Evolutionary conservation across 176 grass and related monocot species (phyloP).

Genomic region (Olyra latifolia): DNA sequence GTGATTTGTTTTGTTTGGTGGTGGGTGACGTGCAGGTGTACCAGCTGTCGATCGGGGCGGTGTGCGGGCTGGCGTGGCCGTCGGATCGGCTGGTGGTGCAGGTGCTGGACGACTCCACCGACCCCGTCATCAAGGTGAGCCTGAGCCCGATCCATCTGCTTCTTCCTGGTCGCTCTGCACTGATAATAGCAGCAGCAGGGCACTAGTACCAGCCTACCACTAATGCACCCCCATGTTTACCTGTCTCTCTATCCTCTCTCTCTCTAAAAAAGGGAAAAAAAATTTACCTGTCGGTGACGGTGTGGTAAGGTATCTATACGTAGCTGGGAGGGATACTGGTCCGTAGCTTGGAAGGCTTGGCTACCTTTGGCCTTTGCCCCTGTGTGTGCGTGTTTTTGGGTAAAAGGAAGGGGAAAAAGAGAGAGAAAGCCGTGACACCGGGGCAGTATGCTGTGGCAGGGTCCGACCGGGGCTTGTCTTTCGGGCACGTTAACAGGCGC

Average conservation of each 20-base stretch:
- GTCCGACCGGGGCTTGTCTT: constrained; percentile 32
- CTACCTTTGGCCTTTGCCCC: too few species aligned
- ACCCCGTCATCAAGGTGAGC: constrained; percentile 50
- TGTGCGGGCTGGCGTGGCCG: constrained; percentile 68
- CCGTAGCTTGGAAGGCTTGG: too few species aligned
- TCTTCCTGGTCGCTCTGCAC: neutral
- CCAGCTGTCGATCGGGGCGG: constrained; percentile 66
- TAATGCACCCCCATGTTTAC: neutral
- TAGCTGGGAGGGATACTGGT: too few species aligned
- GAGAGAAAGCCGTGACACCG: constrained; percentile 34
- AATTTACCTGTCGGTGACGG: neutral
- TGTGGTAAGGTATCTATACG: neutral
- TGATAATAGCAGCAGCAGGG: neutral
- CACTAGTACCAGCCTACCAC: neutral
- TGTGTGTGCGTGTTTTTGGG: neutral
- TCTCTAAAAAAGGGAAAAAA: too few species aligned
- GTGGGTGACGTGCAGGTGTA: constrained; percentile 40
- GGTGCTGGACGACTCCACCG: constrained; percentile 74
- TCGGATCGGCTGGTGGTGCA: constrained; percentile 65
- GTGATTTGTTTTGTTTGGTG: neutral
- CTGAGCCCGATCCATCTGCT: neutral
- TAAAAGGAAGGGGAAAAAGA: neutral
- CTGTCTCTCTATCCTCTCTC: neutral
- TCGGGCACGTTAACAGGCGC: neutral
- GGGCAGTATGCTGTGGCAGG: constrained; percentile 20